Evolutionary conservation across 495 filamentous ascomycete species (phyloP).

Genomic region (Rusavskia elegans): DNA sequence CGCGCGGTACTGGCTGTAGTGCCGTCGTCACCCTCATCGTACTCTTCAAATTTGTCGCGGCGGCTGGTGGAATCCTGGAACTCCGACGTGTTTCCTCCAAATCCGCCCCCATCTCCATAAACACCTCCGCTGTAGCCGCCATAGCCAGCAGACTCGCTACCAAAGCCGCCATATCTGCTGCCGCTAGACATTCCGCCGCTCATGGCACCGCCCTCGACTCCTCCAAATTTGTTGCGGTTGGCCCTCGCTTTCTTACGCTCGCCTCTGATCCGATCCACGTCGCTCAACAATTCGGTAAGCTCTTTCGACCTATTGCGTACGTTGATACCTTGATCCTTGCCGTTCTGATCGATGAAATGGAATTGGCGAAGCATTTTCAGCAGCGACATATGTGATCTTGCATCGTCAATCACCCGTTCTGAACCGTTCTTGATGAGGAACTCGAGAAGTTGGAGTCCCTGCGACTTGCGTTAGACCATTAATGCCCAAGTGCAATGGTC

Average conservation of each 20-base stretch:
- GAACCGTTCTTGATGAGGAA: constrained; percentile 98
- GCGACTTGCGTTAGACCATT: not conserved
- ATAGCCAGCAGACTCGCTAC: constrained; percentile 55
- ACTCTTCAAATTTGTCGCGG: constrained; percentile 81
- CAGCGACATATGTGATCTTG: constrained; percentile 81
- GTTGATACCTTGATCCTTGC: constrained; percentile 96
- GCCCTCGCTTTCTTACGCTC: constrained; percentile 88
- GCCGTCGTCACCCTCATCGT: constrained; percentile 86
- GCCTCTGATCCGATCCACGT: constrained; percentile 81
- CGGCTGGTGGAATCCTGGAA: constrained; percentile 50
- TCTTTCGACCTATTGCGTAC: constrained; percentile 94
- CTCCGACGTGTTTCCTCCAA: constrained; percentile 52
- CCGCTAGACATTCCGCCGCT: constrained; percentile 39
- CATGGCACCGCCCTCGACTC: constrained; percentile 67
- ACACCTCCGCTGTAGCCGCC: constrained; percentile 78
- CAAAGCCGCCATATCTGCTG: constrained; percentile 73
- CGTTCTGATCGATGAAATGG: constrained; percentile 90
- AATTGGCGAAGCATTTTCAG: constrained; percentile 98
- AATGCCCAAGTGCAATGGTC: not conserved
- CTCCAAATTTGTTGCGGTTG: constrained; percentile 86
- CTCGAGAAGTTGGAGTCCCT: constrained; percentile 87
- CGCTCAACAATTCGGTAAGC: constrained; percentile 77
- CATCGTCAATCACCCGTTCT: constrained; percentile 95
- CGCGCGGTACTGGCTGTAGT: constrained; percentile 32
- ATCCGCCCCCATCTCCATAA: constrained; percentile 86